phyloP scores from a whole-genome alignment of 1,284 basidiomycete genomes.

The Puccinia triticina region DNA sequence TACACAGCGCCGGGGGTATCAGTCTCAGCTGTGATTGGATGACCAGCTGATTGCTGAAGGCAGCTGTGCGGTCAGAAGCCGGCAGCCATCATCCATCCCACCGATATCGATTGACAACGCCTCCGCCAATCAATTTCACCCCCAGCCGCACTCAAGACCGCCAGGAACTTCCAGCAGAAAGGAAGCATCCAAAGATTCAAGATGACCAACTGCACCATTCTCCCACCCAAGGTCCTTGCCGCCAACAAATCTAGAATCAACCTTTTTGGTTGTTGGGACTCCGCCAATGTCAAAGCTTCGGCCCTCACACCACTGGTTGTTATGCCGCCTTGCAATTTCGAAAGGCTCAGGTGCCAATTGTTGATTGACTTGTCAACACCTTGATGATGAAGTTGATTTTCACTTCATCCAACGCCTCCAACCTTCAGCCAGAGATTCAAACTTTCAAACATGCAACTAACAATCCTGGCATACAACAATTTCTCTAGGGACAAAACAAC shows the following conservation, averaged over 20 bases:
- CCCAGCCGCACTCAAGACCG: neutral
- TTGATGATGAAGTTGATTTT: slow-evolving; percentile 62
- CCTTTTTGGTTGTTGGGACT: slow-evolving; percentile 47
- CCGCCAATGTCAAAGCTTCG: slow-evolving; percentile 76
- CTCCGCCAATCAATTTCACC: neutral
- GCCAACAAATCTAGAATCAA: slow-evolving; percentile 46
- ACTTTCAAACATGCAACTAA: neutral
- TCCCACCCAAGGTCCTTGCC: slow-evolving; percentile 40
- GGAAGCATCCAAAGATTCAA: neutral
- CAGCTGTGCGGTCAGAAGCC: too few species aligned
- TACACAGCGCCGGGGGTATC: too few species aligned
- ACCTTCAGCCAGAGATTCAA: neutral
- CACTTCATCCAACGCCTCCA: neutral
- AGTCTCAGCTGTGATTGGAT: too few species aligned
- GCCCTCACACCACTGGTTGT: slow-evolving; percentile 92
- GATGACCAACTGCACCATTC: slow-evolving; percentile 38
- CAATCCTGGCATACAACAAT: slow-evolving; percentile 13
- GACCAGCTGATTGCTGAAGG: too few species aligned
- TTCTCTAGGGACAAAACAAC: slow-evolving; percentile 98
- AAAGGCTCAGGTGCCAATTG: slow-evolving; percentile 99
- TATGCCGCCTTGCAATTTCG: slow-evolving; percentile 99
- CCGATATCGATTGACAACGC: neutral
- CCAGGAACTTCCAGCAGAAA: neutral
- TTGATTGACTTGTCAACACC: slow-evolving; percentile 98
- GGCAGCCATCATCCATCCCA: too few species aligned